Base-by-base conservation (phyloP, 345 rosid genomes). In the Citrus mangshanensis region DNA sequence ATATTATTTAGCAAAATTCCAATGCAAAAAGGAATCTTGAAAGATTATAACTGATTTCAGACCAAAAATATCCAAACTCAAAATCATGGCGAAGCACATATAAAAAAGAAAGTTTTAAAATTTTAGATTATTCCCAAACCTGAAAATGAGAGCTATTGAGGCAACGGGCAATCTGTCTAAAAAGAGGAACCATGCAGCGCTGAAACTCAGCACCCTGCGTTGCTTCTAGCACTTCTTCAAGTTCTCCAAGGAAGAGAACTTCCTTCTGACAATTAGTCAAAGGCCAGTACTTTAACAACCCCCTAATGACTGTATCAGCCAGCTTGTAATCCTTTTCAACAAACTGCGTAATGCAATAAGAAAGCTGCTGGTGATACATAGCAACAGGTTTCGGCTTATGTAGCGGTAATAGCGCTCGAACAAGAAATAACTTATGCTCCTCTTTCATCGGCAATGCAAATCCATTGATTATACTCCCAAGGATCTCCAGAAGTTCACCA, bases 381-480 rank as follows among this genome's bases (percentile, higher is more conserved):
- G 88, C 75, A 7, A 93, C 78, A 0, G 91, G 83, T 77, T 94
- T 93, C 0, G 98, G 98, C 84, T 94, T 94, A 82, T 94, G 98
- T 83, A 94, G 77, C 6, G 98, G 98, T 68, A 94, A 87, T 87
- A 94, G 92, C 12, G 93, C 98, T 85, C 97, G 87, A 25, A 91
- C 91, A 85, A 94, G 91, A 75, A 94, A 94, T 51, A 94, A 72
- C 85, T 94, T 94, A 70, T 94, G 98, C 81, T 94, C 98, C 83
- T 93, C 96, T 75, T 94, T 94, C 98, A 94, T 94, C 1, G 98
- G 98, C 85, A 94, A 78, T 0, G 98, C 98, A 85, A 94, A 94
- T 35, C 98, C 98, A 81, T 94, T 94, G 25, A 93, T 89, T 67
- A 94, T 93, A 85, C 98, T 94, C 76, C 97, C 97, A 46, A 94